Base-by-base conservation (phyloP, 345 rosid genomes). In the Geranium rotundifolium region DNA sequence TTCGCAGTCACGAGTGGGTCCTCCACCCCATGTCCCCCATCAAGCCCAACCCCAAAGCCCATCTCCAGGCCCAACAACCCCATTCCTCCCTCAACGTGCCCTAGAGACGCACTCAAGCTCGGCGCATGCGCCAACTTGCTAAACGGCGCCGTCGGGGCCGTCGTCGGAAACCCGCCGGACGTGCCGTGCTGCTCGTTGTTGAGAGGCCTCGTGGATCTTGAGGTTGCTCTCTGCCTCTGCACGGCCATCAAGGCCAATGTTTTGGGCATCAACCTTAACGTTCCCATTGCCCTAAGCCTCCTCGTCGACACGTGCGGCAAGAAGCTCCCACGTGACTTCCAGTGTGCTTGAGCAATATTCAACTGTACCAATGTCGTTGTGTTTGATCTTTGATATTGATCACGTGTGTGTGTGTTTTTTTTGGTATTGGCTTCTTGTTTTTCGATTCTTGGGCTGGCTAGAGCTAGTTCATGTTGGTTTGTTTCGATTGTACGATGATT, bases 201-300 rank as follows among this genome's bases (percentile, higher is more conserved):
- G 2, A 0, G 20, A 18, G 91, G 87, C 1, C 60, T 81, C 67
- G 80, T 15, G 1, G 79, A 82, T 56, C 7, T 69, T 61, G 91
- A 85, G 50, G 88, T 66, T 57, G 88, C 86, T n/a, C 12, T 71
- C 62, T 85, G 91, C 73, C 75, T 85, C 9, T 85, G 88, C 77
- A 79, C 75, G 20, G 86, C 80, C 52, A 74, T 82, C 34, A 82
- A 85, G 70, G 90, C 82, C 31, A 82, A 69, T 41, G 72, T 82
- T 31, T 82, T 85, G 13, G 91, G 86, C 19, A 68, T 74, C 56
- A 63, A 77, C 62, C 64, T 85, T 67, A 69, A 76, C 29, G 56
- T 79, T 29, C 86, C 86, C 0, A 18, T 81, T 7, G 17, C 81
- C 0, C 69, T 82, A 1, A 68, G 80, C 65, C 18, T 72, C 56